phyloP scores from a whole-genome alignment of 2,329 filamentous ascomycete genomes.

The Coniosporium tulheliwenetii region DNA sequence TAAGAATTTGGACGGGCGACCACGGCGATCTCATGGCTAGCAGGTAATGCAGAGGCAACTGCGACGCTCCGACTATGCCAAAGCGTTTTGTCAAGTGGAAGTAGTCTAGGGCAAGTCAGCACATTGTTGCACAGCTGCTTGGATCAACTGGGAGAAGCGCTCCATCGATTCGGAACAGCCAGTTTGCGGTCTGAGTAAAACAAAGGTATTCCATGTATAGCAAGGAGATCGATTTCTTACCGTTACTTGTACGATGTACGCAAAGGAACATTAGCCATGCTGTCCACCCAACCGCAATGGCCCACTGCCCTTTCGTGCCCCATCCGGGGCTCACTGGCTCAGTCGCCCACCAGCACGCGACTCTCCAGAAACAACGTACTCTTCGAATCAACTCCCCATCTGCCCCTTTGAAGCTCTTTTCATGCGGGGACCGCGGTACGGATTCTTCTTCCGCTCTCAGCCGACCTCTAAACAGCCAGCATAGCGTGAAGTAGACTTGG shows the following conservation, averaged over 20 bases:
- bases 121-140: neutral
- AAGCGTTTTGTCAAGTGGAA: slow-evolving; percentile 48
- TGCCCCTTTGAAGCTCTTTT: too few species aligned
- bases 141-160: neutral
- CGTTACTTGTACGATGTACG: slow-evolving; percentile 35
- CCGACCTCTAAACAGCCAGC: slow-evolving; percentile 12
- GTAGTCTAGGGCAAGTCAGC: slow-evolving; percentile 32
- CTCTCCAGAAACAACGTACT: slow-evolving; percentile 11
- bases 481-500: slow-evolving; percentile 21
- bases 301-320: slow-evolving; percentile 34
- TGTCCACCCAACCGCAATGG: slow-evolving; percentile 32
- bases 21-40: slow-evolving; percentile 36
- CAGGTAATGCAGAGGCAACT: slow-evolving; percentile 43
- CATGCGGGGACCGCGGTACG: too few species aligned
- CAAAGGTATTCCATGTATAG: neutral
- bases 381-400: slow-evolving; percentile 11
- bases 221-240: slow-evolving; percentile 21
- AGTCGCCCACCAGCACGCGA: slow-evolving; percentile 27
- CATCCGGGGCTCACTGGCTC: slow-evolving; percentile 25
- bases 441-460: neutral
- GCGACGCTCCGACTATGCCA: slow-evolving; percentile 42
- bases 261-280: slow-evolving; percentile 36
- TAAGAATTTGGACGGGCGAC: slow-evolving; percentile 34
- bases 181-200: neutral
- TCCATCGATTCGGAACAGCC: neutral